Evolutionary conservation across 768 basidiomycete genomes (phyloP).

Genomic region (Tulasnella sp.): DNA sequence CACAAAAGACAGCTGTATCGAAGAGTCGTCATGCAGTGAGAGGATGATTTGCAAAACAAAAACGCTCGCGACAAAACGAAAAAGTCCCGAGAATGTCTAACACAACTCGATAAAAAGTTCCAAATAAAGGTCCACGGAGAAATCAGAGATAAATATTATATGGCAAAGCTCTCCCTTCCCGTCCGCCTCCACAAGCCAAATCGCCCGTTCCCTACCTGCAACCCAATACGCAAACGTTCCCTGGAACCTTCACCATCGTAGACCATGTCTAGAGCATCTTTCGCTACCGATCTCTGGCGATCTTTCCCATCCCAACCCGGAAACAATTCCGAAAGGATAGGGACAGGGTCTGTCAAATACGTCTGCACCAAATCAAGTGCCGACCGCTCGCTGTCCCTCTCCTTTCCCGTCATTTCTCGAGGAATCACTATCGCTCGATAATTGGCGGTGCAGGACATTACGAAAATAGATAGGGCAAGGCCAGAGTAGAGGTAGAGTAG

Average conservation of each 20-base stretch:
- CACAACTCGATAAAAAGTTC: background rate
- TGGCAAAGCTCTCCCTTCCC: background rate
- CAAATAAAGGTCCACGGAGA: background rate
- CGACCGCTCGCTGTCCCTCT: background rate
- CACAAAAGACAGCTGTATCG: no score
- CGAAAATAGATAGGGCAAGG: background rate
- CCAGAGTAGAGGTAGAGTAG: conserved; percentile 3
- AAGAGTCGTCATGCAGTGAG: no score
- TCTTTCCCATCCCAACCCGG: background rate
- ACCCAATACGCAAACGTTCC: conserved; percentile 13
- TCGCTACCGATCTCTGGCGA: background rate
- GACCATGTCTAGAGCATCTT: background rate
- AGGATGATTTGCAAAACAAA: background rate
- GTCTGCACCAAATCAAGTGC: conserved; percentile 15
- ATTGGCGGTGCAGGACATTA: background rate
- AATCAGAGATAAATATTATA: background rate
- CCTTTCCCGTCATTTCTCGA: background rate
- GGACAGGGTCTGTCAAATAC: conserved; percentile 12
- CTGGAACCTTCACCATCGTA: background rate
- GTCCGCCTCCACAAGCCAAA: background rate
- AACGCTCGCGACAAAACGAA: background rate
- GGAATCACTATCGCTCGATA: background rate
- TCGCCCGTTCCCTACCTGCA: background rate
- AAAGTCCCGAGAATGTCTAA: background rate
- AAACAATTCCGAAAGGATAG: background rate